A percentile compares a stretch with the other conserved stretches of the same genome.
Conservation (phyloP, 2,329 filamentous ascomycete genomes). For the Aureobasidium namibiae region DNA sequence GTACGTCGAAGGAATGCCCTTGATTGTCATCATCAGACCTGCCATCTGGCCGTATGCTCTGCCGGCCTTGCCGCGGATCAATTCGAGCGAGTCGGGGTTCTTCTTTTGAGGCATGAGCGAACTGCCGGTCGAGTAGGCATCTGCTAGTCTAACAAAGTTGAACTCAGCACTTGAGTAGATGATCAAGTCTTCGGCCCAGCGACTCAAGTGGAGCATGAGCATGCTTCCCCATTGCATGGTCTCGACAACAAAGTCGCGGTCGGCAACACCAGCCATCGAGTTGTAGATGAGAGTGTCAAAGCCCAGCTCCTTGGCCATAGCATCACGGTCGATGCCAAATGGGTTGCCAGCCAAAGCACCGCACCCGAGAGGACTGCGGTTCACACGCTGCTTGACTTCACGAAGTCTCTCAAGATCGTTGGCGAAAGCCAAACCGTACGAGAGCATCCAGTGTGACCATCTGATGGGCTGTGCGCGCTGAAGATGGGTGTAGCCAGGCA, state of each 20-base stretch:
- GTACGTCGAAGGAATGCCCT: constrained; percentile 72
- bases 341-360: constrained; percentile 75
- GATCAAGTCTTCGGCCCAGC: constrained; percentile 81
- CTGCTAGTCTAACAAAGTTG: constrained; percentile 64
- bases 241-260: constrained; percentile 77
- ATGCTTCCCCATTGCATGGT: constrained; percentile 71
- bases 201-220: constrained; percentile 70
- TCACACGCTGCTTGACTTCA: constrained; percentile 66
- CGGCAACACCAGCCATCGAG: constrained; percentile 65
- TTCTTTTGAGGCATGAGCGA: constrained; percentile 80
- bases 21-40: constrained; percentile 67
- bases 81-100: constrained; percentile 66
- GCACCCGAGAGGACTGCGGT: constrained; percentile 61
- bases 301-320: constrained; percentile 71
- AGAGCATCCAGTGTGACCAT: constrained; percentile 76
- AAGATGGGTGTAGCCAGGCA: constrained; percentile 84
- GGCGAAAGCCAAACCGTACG: constrained; percentile 62
- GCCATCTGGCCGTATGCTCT: constrained; percentile 74
- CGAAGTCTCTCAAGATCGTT: constrained; percentile 69
- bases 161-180: constrained; percentile 72
- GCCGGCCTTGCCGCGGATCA: constrained; percentile 70
- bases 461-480: constrained; percentile 75
- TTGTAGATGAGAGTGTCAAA: constrained; percentile 71
- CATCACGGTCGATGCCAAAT: constrained; percentile 71
- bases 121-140: constrained; percentile 71